Base-by-base conservation (phyloP, 495 filamentous ascomycete species). In the Paragyromitra xinjiangensis region DNA sequence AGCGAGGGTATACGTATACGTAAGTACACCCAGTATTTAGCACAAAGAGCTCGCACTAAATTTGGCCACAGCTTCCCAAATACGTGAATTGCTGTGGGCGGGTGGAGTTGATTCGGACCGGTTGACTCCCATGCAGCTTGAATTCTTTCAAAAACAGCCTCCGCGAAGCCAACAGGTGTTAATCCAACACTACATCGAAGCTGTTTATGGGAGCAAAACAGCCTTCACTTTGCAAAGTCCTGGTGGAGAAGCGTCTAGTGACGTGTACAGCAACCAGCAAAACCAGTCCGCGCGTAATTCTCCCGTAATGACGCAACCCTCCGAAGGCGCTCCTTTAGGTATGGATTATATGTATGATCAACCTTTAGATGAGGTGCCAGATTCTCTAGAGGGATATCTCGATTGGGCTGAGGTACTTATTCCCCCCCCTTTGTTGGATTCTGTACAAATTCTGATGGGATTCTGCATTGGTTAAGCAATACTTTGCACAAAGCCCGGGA, bases 181-280 rank as follows among this genome's bases (percentile, higher is more conserved):
- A 78, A 90, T 97, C 82, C 90, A 93, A 85, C 88, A 92, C 84
- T 96, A 97, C 88, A 88, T 91, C 83, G 89, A 92, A 83, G 3
- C 45, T 34, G 29, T 1, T 0, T 3, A 3, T 34, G 29, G 2
- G 1, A 34, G 29, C 29, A 3, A 3, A 34, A 34, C 29, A 34
- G 29, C 29, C 29, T 34, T 0, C 29, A 34, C 29, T 2, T 34
- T 3, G 29, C 29, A 34, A 34, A 34, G 29, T 0, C 29, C 29
- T 34, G 29, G 29, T 0, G 29, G 29, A 2, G 29, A 34, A 34
- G 29, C 3, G 29, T 34, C 29, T 34, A 3, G 29, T 34, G 29
- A 34, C 29, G 29, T 34, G 29, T 3, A 34, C 29, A 34, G 3
- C 29, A 34, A 34, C 29, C 29, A 34, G 29, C 29, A 34, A 34